Conservation (phyloP, 225 moss, liverwort and hornwort genomes). For the Neckera pumila region DNA sequence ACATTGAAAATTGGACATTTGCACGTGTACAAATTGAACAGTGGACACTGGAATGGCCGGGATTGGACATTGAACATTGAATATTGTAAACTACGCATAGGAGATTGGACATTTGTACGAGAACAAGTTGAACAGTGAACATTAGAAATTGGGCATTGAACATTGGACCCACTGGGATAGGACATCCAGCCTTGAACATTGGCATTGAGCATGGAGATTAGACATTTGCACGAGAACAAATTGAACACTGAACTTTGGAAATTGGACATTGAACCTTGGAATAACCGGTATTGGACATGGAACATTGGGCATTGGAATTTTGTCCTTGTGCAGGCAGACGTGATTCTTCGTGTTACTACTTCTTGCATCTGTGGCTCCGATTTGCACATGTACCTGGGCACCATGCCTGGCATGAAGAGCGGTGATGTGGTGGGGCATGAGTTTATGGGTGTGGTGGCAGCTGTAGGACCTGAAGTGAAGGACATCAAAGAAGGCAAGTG, state of each 20-base stretch:
- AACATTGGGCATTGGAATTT: not conserved
- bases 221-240: not conserved
- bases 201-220: not conserved
- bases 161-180: not conserved
- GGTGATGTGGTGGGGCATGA: slow-evolving; percentile 82
- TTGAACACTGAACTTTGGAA: not conserved
- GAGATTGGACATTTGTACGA: not conserved
- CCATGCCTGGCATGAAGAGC: slow-evolving; percentile 66
- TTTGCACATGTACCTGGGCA: slow-evolving; percentile 67
- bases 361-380: slow-evolving; percentile 78
- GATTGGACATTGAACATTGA: not conserved
- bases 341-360: slow-evolving; percentile 59
- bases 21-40: not conserved
- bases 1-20: not conserved
- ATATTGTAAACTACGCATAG: no score
- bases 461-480: slow-evolving; percentile 54
- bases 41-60: not conserved
- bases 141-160: not conserved
- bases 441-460: slow-evolving; percentile 78
- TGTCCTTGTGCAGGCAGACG: slow-evolving; percentile 20
- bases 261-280: not conserved
- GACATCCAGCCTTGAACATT: not conserved
- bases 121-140: not conserved
- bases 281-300: no score
- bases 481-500: slow-evolving; percentile 28